Evolutionary conservation across 2,329 filamentous ascomycete species (phyloP).

Genomic region (Claviceps capensis): DNA sequence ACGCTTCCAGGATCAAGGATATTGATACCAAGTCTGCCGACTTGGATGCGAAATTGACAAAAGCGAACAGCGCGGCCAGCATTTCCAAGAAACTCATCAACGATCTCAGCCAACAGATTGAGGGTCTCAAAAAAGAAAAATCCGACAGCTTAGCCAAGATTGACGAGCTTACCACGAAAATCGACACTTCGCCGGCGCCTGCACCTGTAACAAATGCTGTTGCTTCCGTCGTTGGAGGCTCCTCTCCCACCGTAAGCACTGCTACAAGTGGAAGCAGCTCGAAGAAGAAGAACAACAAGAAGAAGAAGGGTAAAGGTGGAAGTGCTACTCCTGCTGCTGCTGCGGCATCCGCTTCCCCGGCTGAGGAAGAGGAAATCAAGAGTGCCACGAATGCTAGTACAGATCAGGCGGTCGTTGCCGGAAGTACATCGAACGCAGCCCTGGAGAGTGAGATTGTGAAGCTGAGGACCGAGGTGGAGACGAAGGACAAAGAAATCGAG

Average conservation of each 20-base stretch:
- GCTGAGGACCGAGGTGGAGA: conserved; percentile 38
- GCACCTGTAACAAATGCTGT: conserved; percentile 10
- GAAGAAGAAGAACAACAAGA: conserved; percentile 69
- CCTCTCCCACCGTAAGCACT: conserved; percentile 11
- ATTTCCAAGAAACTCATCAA: conserved; percentile 29
- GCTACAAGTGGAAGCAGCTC: conserved; percentile 11
- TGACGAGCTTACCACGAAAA: conserved; percentile 29
- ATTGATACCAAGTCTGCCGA: conserved; percentile 22
- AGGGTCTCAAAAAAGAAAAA: conserved; percentile 20
- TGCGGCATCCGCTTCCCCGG: conserved; percentile 17
- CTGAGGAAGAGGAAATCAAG: conserved; percentile 20
- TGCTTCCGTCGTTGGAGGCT: conserved; percentile 10
- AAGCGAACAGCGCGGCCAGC: conserved; percentile 24
- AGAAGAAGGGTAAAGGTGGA: conserved; percentile 71
- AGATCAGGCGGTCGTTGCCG: background rate
- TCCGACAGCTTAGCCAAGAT: conserved; percentile 19
- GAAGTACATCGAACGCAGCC: conserved; percentile 18
- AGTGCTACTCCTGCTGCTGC: background rate
- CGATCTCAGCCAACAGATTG: conserved; percentile 24
- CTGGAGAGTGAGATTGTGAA: conserved; percentile 35
- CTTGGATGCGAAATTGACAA: conserved; percentile 27
- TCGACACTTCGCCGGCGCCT: conserved; percentile 18
- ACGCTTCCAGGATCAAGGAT: conserved; percentile 21
- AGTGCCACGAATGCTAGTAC: background rate
- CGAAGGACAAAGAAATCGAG: conserved; percentile 62